phyloP scores from a whole-genome alignment of 768 basidiomycete genomes.

The Pisolithus marmoratus region DNA sequence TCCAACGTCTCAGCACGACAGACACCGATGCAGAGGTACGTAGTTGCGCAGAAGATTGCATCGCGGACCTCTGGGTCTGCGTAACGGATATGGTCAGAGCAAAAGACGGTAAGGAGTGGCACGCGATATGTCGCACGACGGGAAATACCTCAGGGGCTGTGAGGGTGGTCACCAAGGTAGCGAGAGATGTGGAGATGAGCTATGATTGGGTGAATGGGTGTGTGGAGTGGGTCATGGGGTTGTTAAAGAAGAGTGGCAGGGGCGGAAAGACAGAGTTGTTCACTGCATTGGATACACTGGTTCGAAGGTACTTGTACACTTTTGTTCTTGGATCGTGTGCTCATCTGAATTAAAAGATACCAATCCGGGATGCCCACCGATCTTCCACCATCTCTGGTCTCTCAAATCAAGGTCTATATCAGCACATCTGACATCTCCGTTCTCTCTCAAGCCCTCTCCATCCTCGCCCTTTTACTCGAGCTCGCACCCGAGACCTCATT shows the following conservation, averaged over 20 bases:
- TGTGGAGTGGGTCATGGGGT: constrained; percentile 66
- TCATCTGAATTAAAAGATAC: constrained; percentile 31
- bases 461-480: constrained; percentile 64
- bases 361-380: constrained; percentile 44
- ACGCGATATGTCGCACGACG: constrained; percentile 62
- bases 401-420: constrained; percentile 72
- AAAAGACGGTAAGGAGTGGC: constrained; percentile 75
- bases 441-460: constrained; percentile 64
- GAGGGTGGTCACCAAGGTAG: constrained; percentile 79
- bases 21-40: constrained; percentile 93
- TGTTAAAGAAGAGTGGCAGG: constrained; percentile 76
- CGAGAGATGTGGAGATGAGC: constrained; percentile 60
- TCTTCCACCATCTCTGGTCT: constrained; percentile 58
- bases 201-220: constrained; percentile 80
- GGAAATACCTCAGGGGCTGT: constrained; percentile 75
- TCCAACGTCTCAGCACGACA: constrained; percentile 61
- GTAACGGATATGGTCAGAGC: constrained; percentile 66
- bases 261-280: constrained; percentile 78
- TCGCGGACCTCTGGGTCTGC: constrained; percentile 85
- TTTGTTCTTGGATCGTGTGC: neutral
- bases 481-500: constrained; percentile 62
- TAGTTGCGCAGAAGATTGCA: constrained; percentile 70
- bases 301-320: constrained; percentile 48
- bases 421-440: constrained; percentile 72
- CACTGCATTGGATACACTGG: constrained; percentile 62